phyloP scores from a whole-genome alignment of 306 rosid species.

The Pterocarpus santalinus region DNA sequence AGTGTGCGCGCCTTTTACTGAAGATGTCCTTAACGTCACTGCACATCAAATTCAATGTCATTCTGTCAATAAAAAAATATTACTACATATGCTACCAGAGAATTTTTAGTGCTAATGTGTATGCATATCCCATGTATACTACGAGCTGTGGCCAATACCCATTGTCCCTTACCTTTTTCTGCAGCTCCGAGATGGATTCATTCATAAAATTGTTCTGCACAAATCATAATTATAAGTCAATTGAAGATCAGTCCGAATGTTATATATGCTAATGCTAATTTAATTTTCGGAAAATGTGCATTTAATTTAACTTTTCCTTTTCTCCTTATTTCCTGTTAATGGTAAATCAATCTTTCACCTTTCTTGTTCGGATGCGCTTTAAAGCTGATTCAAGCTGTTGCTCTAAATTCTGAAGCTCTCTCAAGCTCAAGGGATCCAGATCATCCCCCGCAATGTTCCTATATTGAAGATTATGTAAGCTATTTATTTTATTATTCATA shows the following conservation, averaged over 20 bases:
- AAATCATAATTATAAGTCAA: background rate
- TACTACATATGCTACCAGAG: too few species aligned
- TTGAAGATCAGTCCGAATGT: background rate
- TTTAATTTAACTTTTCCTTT: background rate
- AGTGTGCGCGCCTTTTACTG: too few species aligned
- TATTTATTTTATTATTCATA: background rate
- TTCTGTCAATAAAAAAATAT: too few species aligned
- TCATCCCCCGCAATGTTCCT: conserved; percentile 75
- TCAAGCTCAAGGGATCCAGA: conserved; percentile 65
- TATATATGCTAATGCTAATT: background rate
- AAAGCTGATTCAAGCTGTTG: conserved; percentile 77
- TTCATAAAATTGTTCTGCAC: conserved; percentile 75
- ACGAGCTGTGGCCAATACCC: background rate
- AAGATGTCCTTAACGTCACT: too few species aligned
- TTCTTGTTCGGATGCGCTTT: conserved; percentile 76
- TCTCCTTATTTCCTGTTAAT: background rate
- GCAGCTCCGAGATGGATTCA: conserved; percentile 71
- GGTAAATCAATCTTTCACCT: conserved; percentile 53
- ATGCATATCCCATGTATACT: background rate
- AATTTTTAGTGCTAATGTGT: too few species aligned
- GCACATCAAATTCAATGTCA: background rate
- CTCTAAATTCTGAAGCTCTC: conserved; percentile 84
- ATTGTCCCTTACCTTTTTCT: conserved; percentile 69
- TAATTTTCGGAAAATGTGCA: background rate
- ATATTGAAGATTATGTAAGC: background rate